phyloP scores from a whole-genome alignment of 106 monocot species.

The Agapanthus africanus region DNA sequence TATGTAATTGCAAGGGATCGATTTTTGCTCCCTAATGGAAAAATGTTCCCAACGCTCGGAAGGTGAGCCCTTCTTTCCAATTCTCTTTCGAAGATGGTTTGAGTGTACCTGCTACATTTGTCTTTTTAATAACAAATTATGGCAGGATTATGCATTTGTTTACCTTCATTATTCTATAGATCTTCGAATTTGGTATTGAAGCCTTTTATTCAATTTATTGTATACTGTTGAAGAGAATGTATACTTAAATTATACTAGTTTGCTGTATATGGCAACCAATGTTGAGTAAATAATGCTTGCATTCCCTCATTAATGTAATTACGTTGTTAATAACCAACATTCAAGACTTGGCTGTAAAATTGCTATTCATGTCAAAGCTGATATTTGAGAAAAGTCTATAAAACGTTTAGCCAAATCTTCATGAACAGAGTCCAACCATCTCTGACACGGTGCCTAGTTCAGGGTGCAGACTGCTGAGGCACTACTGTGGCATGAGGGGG shows the following conservation, averaged over 20 bases:
- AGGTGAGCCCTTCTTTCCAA: constrained; percentile 32
- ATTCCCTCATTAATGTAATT: not conserved
- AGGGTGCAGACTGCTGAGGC: not conserved
- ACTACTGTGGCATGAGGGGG: not conserved
- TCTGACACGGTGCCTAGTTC: not conserved
- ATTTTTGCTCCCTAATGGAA: constrained; percentile 74
- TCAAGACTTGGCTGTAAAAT: not conserved
- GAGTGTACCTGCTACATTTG: not conserved
- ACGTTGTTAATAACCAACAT: not conserved
- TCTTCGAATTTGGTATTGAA: not conserved
- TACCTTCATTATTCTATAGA: not conserved
- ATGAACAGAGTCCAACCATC: not conserved
- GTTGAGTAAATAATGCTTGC: not conserved
- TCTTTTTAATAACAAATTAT: not conserved
- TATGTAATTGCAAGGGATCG: constrained; percentile 98
- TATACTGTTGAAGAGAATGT: not conserved
- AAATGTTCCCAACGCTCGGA: constrained; percentile 95
- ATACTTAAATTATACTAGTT: not conserved
- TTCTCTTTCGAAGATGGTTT: not conserved
- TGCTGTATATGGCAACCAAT: not conserved
- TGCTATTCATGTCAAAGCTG: not conserved
- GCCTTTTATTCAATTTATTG: not conserved
- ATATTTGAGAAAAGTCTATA: not conserved
- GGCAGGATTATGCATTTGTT: not conserved
- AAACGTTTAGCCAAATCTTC: not conserved